Conservation (phyloP, 2,329 filamentous ascomycete genomes). For the Aspergillus carbonarius region DNA sequence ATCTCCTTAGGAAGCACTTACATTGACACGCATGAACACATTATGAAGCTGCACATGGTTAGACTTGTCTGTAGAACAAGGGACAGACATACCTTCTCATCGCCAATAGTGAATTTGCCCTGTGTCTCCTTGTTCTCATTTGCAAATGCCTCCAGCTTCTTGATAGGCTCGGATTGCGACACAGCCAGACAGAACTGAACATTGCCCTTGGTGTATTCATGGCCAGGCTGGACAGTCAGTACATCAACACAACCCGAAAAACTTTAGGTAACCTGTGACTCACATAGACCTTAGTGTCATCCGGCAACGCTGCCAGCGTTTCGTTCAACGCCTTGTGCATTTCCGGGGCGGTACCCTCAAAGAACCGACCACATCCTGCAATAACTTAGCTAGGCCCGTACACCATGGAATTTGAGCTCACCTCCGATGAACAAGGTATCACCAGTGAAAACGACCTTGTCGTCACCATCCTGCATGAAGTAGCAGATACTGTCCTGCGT, state of each 20-base stretch:
- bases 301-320: constrained; percentile 74
- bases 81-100: constrained; percentile 75
- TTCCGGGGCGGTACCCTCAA: constrained; percentile 83
- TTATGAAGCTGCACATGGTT: constrained; percentile 69
- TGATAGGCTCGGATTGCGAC: constrained; percentile 70
- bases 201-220: constrained; percentile 98
- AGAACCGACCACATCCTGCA: constrained; percentile 88
- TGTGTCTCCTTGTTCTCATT: constrained; percentile 82
- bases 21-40: constrained; percentile 88
- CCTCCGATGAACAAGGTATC: constrained; percentile 95
- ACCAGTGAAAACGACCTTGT: constrained; percentile 86
- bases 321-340: constrained; percentile 94
- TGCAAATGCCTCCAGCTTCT: constrained; percentile 74
- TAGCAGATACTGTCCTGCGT: constrained; percentile 99
- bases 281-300: constrained; percentile 90
- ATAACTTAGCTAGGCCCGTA: not conserved
- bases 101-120: constrained; percentile 92
- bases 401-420: constrained; percentile 38
- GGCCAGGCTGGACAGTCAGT: constrained; percentile 66
- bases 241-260: not conserved
- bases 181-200: constrained; percentile 83
- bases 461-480: constrained; percentile 73
- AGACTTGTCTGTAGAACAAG: not conserved
- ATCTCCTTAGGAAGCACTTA: constrained; percentile 44
- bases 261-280: constrained; percentile 32